Conservation (phyloP, 2,329 filamentous ascomycete species). For the Teratosphaeria pseudoeucalypti region DNA sequence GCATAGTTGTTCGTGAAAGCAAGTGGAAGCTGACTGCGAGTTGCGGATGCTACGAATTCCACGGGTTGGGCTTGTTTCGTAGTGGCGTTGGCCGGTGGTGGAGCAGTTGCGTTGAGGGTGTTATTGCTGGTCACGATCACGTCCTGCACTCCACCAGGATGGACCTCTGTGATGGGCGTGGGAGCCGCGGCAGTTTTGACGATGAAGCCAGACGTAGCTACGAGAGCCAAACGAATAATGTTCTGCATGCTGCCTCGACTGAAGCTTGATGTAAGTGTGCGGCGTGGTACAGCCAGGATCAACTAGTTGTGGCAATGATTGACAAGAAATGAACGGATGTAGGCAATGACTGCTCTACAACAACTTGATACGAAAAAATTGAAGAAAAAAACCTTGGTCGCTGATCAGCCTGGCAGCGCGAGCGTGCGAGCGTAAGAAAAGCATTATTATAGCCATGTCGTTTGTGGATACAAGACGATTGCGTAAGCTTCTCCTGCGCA, state of each 20-base stretch:
- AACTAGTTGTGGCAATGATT: not conserved
- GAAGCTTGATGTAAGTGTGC: not conserved
- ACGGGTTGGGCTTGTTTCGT: not conserved
- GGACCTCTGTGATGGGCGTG: not conserved
- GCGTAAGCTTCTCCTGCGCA: not conserved
- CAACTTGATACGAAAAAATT: not conserved
- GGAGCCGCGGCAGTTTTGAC: not conserved
- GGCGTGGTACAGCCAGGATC: not conserved
- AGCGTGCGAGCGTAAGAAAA: not conserved
- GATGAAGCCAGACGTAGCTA: not conserved
- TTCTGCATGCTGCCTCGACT: not conserved
- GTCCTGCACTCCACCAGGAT: not conserved
- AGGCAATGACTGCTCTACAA: not conserved
- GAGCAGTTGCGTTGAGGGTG: not conserved
- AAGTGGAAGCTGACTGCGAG: constrained; percentile 11
- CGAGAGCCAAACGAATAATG: not conserved
- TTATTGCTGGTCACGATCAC: not conserved
- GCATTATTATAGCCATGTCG: not conserved
- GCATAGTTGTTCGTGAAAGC: constrained; percentile 36
- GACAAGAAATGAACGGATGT: not conserved
- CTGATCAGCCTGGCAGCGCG: not conserved
- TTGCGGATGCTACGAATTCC: not conserved
- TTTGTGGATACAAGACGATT: not conserved
- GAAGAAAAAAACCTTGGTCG: not conserved
- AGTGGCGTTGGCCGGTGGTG: not conserved